phyloP scores from a whole-genome alignment of 805 yeast species.

The Tetrapisispora nanseiensis region DNA sequence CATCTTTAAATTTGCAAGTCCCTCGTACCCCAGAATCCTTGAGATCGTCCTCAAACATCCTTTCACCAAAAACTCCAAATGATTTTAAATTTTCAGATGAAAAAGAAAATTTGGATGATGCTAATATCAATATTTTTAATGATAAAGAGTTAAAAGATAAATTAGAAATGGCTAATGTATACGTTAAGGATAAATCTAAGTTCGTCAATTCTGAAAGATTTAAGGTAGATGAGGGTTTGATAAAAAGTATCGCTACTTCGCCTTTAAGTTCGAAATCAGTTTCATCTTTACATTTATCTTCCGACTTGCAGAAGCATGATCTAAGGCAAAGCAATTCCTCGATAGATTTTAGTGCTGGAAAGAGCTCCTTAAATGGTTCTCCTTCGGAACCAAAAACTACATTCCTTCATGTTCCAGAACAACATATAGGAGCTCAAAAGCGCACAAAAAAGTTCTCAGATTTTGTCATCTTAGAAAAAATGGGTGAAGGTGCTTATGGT shows the following conservation, averaged over 20 bases:
- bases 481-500: constrained; percentile 98
- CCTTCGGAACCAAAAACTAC: constrained; percentile 6
- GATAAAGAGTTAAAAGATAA: constrained; percentile 19
- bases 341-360: background rate
- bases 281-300: constrained; percentile 4
- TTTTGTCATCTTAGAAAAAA: constrained; percentile 57
- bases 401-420: constrained; percentile 17
- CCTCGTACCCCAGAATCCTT: background rate
- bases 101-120: background rate
- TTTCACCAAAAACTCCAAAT: background rate
- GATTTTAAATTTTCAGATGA: background rate
- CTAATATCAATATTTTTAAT: constrained; percentile 9
- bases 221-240: constrained; percentile 24
- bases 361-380: background rate
- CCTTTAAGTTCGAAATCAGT: constrained; percentile 3
- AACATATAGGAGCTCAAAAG: constrained; percentile 52
- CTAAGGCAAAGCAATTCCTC: background rate
- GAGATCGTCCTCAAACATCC: background rate
- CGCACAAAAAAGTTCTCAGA: constrained; percentile 65
- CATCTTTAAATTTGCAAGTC: background rate
- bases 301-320: background rate
- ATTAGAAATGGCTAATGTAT: constrained; percentile 23
- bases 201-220: constrained; percentile 29
- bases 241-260: constrained; percentile 23
- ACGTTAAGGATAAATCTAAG: constrained; percentile 24